Conservation (phyloP, 75 land plant genomes). For the Selaginella tamariscina region DNA sequence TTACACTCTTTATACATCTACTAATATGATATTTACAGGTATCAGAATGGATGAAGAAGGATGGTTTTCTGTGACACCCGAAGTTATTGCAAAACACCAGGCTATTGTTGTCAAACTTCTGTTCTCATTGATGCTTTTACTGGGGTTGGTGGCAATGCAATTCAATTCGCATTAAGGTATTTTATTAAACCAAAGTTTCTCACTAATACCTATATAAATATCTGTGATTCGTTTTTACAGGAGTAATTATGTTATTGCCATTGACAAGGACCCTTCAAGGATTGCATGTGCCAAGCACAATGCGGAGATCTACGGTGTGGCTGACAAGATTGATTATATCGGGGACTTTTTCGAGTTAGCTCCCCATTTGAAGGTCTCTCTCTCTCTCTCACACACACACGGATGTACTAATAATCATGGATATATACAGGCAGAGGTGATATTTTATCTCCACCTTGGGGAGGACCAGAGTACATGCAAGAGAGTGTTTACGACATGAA, state of each 20-base stretch:
- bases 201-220: not conserved
- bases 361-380: slow-evolving; percentile 55
- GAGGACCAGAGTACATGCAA: slow-evolving; percentile 71
- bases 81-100: slow-evolving; percentile 46
- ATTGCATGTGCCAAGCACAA: slow-evolving; percentile 71
- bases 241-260: slow-evolving; percentile 62
- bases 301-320: slow-evolving; percentile 77
- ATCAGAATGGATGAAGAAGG: slow-evolving; percentile 71
- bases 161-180: slow-evolving; percentile 59
- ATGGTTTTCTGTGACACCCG: slow-evolving; percentile 75
- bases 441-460: slow-evolving; percentile 92
- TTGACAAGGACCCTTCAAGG: slow-evolving; percentile 79
- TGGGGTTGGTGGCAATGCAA: slow-evolving; percentile 78
- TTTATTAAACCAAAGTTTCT: not conserved
- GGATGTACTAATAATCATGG: not conserved
- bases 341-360: slow-evolving; percentile 73
- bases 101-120: slow-evolving; percentile 28
- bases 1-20: too few relatives aligned
- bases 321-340: slow-evolving; percentile 56
- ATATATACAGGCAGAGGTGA: slow-evolving; percentile 47
- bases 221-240: slow-evolving; percentile 20
- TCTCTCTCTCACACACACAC: not conserved
- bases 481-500: slow-evolving; percentile 41
- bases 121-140: slow-evolving; percentile 45
- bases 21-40: too few relatives aligned